A percentile compares a stretch with the other conserved stretches of the same genome.
These are phyloP conservation scores for Syzygium aromaticum DNA, from an alignment of 345 rosid species.

Conservation along the genomic window DNA sequence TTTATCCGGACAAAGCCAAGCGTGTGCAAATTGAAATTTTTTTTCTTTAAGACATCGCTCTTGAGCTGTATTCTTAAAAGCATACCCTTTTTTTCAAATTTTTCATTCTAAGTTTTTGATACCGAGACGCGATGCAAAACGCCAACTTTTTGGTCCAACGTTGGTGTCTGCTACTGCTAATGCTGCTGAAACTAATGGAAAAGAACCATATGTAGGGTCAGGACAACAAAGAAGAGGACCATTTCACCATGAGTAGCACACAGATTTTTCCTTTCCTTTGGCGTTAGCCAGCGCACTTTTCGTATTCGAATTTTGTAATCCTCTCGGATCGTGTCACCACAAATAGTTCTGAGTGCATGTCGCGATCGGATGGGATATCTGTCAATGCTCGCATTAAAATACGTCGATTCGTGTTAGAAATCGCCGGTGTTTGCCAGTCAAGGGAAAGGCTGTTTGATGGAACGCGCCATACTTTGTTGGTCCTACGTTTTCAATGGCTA, in stretches of 20 bases:
- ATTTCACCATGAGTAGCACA: not conserved
- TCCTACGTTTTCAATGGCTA: too few relatives aligned
- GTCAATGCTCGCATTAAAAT: not conserved
- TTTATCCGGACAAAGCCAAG: not conserved
- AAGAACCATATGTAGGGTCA: not conserved
- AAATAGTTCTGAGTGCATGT: not conserved
- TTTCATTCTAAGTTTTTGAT: not conserved
- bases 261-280: not conserved
- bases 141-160: not conserved
- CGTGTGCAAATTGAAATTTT: too few relatives aligned
- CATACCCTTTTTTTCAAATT: too few relatives aligned
- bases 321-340: not conserved
- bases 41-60: too few relatives aligned
- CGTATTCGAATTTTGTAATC: not conserved
- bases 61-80: too few relatives aligned
- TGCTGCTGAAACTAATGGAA: not conserved
- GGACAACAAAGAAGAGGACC: not conserved
- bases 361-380: not conserved
- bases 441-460: not conserved
- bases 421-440: not conserved
- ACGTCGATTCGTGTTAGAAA: too few relatives aligned
- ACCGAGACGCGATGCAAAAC: rapidly evolving
- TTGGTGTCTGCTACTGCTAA: not conserved
- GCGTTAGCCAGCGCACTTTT: not conserved
- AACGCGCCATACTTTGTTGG: too few relatives aligned